Evolutionary conservation across 2,329 filamentous ascomycete genomes (phyloP).

Genomic region (Eutypella sp.): DNA sequence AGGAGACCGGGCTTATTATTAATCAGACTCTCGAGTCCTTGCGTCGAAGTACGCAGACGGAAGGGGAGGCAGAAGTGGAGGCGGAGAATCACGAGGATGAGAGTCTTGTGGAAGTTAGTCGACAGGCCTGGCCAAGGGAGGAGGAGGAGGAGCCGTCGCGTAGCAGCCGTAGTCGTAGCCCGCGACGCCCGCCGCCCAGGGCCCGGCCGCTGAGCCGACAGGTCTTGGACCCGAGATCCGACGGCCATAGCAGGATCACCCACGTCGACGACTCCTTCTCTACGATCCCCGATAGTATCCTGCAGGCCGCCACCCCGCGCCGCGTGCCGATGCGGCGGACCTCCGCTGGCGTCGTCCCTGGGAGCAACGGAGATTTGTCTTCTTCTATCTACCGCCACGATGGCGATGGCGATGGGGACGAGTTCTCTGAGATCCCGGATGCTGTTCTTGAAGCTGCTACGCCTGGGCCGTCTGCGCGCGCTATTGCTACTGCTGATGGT

Average conservation of each 20-base stretch:
- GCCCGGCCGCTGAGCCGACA: constrained; percentile 32
- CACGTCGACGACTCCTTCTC: constrained; percentile 30
- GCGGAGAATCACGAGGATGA: constrained; percentile 4
- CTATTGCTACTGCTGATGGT: constrained; percentile 7
- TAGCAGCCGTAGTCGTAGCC: too few species aligned
- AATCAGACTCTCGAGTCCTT: constrained; percentile 50
- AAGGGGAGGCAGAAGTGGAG: constrained; percentile 4
- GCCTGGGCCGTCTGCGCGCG: constrained; percentile 28
- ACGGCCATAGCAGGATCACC: constrained; percentile 25
- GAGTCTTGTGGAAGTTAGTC: constrained; percentile 5
- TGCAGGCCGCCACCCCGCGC: constrained; percentile 26
- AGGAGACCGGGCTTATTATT: constrained; percentile 53
- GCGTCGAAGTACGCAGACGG: constrained; percentile 30
- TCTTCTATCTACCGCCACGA: too few species aligned
- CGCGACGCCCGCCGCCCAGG: too few species aligned
- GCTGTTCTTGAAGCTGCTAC: constrained; percentile 46
- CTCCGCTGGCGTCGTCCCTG: constrained; percentile 2
- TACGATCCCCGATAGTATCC: constrained; percentile 29
- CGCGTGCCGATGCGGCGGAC: constrained; percentile 18
- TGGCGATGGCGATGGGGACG: too few species aligned
- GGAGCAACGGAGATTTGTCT: constrained; percentile 27
- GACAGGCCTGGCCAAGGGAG: constrained; percentile 14
- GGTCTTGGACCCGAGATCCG: constrained; percentile 20
- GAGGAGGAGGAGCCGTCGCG: too few species aligned
- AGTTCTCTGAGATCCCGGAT: constrained; percentile 53